A percentile compares a stretch with the other conserved stretches of the same genome.
These are phyloP conservation scores for Rhodotorula taiwanensis DNA, from an alignment of 768 basidiomycete genomes.

Conservation along the genomic window DNA sequence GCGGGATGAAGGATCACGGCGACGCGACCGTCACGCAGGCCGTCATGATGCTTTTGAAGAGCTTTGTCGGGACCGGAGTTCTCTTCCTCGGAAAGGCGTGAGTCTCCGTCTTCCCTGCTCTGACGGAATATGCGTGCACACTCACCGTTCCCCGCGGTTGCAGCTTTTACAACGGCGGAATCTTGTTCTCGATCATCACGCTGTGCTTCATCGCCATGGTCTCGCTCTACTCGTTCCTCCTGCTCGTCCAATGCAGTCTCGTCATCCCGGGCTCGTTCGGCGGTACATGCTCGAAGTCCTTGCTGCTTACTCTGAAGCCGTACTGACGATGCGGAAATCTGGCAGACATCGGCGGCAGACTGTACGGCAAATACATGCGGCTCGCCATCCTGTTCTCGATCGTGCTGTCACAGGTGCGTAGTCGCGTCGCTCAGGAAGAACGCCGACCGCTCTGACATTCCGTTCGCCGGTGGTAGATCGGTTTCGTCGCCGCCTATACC, in stretches of 20 bases:
- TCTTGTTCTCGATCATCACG: slow-evolving; percentile 74
- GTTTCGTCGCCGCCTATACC: slow-evolving; percentile 82
- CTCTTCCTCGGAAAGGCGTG: slow-evolving; percentile 92
- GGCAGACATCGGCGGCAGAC: slow-evolving; percentile 79
- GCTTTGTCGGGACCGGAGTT: slow-evolving; percentile 91
- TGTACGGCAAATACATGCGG: slow-evolving; percentile 93
- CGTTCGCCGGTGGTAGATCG: slow-evolving; percentile 51
- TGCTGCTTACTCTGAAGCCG: not conserved
- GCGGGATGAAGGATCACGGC: slow-evolving; percentile 51
- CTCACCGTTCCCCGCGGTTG: not conserved
- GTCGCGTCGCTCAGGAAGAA: not conserved
- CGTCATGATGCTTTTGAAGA: slow-evolving; percentile 85
- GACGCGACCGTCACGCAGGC: slow-evolving; percentile 88
- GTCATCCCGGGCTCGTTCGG: slow-evolving; percentile 89
- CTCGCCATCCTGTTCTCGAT: slow-evolving; percentile 80
- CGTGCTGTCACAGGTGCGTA: slow-evolving; percentile 60
- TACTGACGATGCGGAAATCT: not conserved
- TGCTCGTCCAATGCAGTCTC: slow-evolving; percentile 78
- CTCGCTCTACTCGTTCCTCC: slow-evolving; percentile 86
- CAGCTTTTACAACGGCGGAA: slow-evolving; percentile 91
- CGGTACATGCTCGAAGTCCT: slow-evolving; percentile 51
- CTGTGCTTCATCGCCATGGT: slow-evolving; percentile 75
- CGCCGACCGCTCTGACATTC: not conserved
- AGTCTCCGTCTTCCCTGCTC: slow-evolving; percentile 41
- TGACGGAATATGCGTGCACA: not conserved